phyloP scores from a whole-genome alignment of 352 stramenopile species.

The Pythium plurisporium region DNA sequence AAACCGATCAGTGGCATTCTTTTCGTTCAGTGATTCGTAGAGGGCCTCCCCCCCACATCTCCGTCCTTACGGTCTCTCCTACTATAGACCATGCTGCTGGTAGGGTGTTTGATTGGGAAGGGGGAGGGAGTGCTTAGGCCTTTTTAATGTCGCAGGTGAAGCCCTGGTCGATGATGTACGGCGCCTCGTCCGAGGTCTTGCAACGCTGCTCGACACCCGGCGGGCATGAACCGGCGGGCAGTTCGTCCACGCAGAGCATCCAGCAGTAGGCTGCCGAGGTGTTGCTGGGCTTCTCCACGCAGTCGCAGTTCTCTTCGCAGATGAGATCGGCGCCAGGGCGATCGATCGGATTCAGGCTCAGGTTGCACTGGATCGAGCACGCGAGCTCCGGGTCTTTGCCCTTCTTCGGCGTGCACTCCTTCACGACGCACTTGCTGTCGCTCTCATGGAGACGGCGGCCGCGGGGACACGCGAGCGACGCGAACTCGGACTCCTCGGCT shows the following conservation, averaged over 20 bases:
- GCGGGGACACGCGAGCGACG: slow-evolving; percentile 24
- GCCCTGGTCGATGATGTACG: slow-evolving; percentile 26
- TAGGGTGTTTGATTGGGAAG: too few relatives aligned
- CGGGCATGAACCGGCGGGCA: slow-evolving; percentile 11
- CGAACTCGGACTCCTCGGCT: slow-evolving; percentile 17
- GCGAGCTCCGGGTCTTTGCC: slow-evolving; percentile 19
- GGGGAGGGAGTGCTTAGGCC: too few relatives aligned
- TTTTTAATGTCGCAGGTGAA: slow-evolving; percentile 18
- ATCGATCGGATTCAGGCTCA: slow-evolving; percentile 20
- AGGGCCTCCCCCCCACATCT: too few relatives aligned
- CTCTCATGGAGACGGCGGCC: slow-evolving; percentile 22
- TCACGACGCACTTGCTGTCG: slow-evolving; percentile 24
- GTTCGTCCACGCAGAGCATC: slow-evolving; percentile 35
- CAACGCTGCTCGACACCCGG: slow-evolving; percentile 9
- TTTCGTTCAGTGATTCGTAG: too few relatives aligned
- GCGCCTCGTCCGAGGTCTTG: slow-evolving; percentile 24
- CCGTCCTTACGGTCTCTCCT: too few relatives aligned
- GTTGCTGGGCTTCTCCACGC: slow-evolving; percentile 22
- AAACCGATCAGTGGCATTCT: too few relatives aligned
- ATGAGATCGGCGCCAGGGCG: slow-evolving; percentile 20
- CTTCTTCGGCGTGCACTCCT: slow-evolving; percentile 24
- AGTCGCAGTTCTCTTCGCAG: slow-evolving; percentile 31
- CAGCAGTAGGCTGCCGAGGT: slow-evolving; percentile 30
- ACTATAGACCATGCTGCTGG: too few relatives aligned
- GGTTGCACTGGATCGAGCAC: slow-evolving; percentile 38